A percentile compares a stretch with the other conserved stretches of the same genome.
Evolutionary conservation across 768 basidiomycete genomes (phyloP).

Genomic region (Leccinum aurantiacum): DNA sequence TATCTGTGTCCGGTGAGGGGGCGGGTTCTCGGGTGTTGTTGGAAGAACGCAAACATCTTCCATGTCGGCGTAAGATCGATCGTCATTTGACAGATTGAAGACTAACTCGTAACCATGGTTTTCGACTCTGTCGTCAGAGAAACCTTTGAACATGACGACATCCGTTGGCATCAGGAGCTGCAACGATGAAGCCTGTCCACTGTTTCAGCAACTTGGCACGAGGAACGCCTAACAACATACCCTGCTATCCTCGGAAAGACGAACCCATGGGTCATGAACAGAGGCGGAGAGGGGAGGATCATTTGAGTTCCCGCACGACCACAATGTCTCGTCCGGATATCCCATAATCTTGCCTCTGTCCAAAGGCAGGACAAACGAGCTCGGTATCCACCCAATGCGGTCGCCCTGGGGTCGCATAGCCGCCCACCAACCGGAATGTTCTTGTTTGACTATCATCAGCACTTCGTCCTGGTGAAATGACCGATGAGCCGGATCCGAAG

Average conservation of each 20-base stretch:
- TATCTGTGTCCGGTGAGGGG: slow-evolving; percentile 9
- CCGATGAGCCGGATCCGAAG: slow-evolving; percentile 60
- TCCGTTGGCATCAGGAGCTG: slow-evolving; percentile 22
- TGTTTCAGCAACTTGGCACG: slow-evolving; percentile 11
- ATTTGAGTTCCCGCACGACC: slow-evolving; percentile 20
- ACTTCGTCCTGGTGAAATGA: slow-evolving; percentile 67
- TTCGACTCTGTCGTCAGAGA: slow-evolving; percentile 2
- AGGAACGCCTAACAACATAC: slow-evolving; percentile 9
- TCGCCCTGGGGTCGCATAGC: slow-evolving; percentile 57
- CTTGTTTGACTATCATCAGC: slow-evolving; percentile 63
- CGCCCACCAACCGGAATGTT: slow-evolving; percentile 81
- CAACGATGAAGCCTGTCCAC: slow-evolving; percentile 15
- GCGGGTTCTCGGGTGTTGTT: slow-evolving; percentile 33
- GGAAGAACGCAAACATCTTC: slow-evolving; percentile 22
- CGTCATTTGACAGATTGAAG: slow-evolving; percentile 7
- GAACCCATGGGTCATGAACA: slow-evolving; percentile 21
- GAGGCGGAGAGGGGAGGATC: slow-evolving; percentile 16
- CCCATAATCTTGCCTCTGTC: slow-evolving; percentile 34
- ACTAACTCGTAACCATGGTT: slow-evolving; percentile 9
- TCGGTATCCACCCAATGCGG: slow-evolving; percentile 73
- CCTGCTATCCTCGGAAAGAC: slow-evolving; percentile 17
- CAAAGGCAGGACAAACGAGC: slow-evolving; percentile 62
- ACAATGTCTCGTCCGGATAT: slow-evolving; percentile 48
- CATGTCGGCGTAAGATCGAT: slow-evolving; percentile 5
- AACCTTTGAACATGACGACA: slow-evolving; percentile 10